Evolutionary conservation across 164 flowering plant genomes (phyloP).

Genomic region (Akebia trifoliata): DNA sequence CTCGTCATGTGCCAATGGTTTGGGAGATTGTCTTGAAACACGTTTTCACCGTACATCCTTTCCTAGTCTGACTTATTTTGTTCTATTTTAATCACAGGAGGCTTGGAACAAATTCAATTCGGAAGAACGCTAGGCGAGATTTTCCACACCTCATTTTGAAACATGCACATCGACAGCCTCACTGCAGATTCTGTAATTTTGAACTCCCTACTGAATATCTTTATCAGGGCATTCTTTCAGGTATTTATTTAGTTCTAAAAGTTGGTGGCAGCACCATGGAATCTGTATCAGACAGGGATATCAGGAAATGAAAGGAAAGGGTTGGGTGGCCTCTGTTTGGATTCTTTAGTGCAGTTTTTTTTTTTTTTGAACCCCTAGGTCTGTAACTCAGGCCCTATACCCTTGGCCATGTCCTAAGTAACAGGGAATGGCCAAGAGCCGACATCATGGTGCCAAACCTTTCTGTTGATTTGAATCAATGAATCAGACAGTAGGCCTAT

Average conservation of each 20-base stretch:
- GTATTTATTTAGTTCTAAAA: conserved; percentile 6
- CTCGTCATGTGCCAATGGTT: no score
- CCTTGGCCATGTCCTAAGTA: no score
- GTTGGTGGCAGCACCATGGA: background rate
- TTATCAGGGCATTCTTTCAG: conserved; percentile 12
- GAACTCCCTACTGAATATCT: conserved; percentile 9
- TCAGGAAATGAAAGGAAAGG: background rate
- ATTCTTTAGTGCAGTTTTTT: no score
- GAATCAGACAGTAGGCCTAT: no score
- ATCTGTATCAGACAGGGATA: background rate
- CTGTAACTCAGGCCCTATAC: no score
- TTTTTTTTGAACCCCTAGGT: no score
- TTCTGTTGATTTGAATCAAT: no score
- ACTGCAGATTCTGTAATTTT: conserved; percentile 7
- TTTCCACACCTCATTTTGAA: conserved; percentile 3
- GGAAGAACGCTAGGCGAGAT: conserved; percentile 14
- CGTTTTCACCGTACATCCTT: no score
- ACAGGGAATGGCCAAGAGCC: no score
- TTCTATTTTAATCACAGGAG: conserved; percentile 14
- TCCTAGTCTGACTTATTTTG: background rate
- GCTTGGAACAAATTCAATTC: conserved; percentile 24
- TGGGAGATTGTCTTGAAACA: no score
- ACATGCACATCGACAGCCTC: background rate
- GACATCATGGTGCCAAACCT: no score
- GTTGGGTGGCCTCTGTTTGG: background rate